These are phyloP conservation scores for Copromyces sp. DNA, from an alignment of 495 filamentous ascomycete species.

Conservation along the genomic window DNA sequence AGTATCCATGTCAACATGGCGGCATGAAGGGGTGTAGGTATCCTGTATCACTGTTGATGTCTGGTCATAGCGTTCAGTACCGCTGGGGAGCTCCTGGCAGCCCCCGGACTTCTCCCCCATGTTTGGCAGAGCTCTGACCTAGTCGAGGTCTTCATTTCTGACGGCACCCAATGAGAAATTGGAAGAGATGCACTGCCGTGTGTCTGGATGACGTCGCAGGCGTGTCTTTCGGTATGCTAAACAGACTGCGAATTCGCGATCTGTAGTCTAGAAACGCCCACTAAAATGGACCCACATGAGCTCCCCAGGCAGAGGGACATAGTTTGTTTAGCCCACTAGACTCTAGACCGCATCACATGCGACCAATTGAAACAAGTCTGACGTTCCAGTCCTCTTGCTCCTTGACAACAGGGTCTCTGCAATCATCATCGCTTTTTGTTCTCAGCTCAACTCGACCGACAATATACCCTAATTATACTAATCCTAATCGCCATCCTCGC, in stretches of 20 bases:
- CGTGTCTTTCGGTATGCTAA: neutral
- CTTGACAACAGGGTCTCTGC: neutral
- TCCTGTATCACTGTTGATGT: neutral
- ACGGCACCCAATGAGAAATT: neutral
- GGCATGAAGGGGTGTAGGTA: slow-evolving; percentile 5
- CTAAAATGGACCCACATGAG: neutral
- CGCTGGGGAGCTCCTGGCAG: neutral
- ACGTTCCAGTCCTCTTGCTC: neutral
- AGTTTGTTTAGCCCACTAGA: neutral
- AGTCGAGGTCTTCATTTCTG: neutral
- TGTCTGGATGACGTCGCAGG: neutral
- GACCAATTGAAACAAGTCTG: neutral
- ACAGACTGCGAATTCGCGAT: neutral
- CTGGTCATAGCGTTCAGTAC: neutral
- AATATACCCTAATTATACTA: neutral
- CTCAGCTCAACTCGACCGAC: neutral
- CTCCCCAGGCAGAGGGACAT: neutral
- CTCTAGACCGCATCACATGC: neutral
- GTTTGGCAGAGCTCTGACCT: neutral
- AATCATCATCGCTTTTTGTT: neutral
- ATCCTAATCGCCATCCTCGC: neutral
- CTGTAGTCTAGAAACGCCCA: neutral
- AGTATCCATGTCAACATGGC: slow-evolving; percentile 69
- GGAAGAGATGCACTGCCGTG: neutral
- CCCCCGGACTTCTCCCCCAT: neutral